Evolutionary conservation across 306 rosid genomes (phyloP), one percentile per base, ranked within the genome.

Genomic region (Pyrus betulifolia): DNA sequence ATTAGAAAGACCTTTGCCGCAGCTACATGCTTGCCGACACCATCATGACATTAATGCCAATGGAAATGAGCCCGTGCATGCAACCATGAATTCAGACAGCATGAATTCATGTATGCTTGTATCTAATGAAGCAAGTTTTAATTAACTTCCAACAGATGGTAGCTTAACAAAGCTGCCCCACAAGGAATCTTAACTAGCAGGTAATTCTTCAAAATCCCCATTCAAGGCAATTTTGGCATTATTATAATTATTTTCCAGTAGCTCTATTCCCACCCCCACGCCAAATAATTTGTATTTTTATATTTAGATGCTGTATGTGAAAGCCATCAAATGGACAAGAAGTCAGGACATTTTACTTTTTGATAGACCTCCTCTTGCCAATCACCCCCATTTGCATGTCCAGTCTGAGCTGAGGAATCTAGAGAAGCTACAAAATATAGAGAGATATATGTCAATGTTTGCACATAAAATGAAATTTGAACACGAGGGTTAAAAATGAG

Each of bases 291-390:
- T 22, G 19, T 49, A 15, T 40, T 49, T 49, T 49, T 49, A 49
- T 46, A 17, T 14, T 15, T 13, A 49, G 17, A 35, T 55, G 17
- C 2, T 55, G 5, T 4, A 55, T 7, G 17, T 10, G 35, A 61
- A n/a, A 23, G 28, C 8, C 69, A 72, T n/a, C 38, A 17, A 31
- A 58, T 3, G 11, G 52, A 25, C 62, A 77, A 63, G 10, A 25
- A 61, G 54, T 49, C 49, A 17, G 31, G 69, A 67, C 72, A 44
- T 19, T 40, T 77, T 81, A 91, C 97, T 91, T 84, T 89, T 78
- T 88, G 92, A 86, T 81, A 85, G 63, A 78, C 70, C 75, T 86
- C 97, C 85, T 89, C 95, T 85, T 84, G 93, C 95, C 91, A 88
- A 79, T 91, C 89, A 70, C 67, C 83, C 45, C 87, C 91, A 84